Base-by-base conservation (phyloP, 352 stramenopile genomes). In the Globisporangium lucens region DNA sequence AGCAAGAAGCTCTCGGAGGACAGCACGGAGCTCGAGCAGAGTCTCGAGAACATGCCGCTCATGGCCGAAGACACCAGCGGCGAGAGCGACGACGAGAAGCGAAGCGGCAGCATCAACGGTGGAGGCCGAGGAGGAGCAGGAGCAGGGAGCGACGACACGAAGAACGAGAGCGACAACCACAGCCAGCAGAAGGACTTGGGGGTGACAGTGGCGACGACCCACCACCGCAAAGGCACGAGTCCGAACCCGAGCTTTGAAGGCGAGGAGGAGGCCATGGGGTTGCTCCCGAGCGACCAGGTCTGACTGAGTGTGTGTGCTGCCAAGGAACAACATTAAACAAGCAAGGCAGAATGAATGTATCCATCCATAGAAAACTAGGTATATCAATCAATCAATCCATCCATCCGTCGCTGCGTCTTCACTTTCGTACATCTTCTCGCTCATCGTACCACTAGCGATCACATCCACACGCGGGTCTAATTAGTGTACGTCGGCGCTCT, bases 401-500 rank as follows among this genome's bases (percentile, higher is more conserved):
- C 22, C 13, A 63, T 67, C 27, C 27, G 46, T 63, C n/a, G 51
- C 51, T 61, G 24, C 38, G 35, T 65, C 60, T 33, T 51, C 43
- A 24, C 43, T 6, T 24, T 24, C 43, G 36, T 43, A n/a, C 24
- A 22, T 51, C 17, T 9, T n/a, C 43, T 51, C 7, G 43, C 22
- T 51, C 43, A 51, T 51, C 38, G 15, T 51, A 51, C 15, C 36
- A 41, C 9, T 13, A 13, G 35, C 35, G 35, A 41, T 41, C 35
- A 41, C 8, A 43, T 4, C 4, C 36, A 43, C 36, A 15, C 36
- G 10, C 10, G 8, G 15, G 5, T 46, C 30, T 51, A 51, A 52
- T 27, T 81, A 87, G 68, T 91, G 83, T 66, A 89, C 81, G 58
- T 94, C 86, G 4, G 83, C 80, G 67, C 74, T 87, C 61, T 94